Evolutionary conservation across 768 basidiomycete species (phyloP).

Genomic region (Epithele typhae): DNA sequence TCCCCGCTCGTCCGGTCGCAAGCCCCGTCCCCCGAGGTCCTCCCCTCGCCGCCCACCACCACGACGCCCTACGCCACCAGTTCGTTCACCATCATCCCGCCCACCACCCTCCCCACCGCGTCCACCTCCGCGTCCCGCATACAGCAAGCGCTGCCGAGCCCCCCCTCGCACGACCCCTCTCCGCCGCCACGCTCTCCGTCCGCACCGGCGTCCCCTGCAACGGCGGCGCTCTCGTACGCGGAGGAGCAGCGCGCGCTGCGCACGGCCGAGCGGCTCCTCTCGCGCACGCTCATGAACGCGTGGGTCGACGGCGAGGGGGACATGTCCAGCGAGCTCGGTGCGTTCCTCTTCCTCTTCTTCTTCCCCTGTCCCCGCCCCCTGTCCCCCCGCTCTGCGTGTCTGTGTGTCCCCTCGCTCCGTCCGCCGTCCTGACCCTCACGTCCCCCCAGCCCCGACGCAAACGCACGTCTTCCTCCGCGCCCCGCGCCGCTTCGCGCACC

Average conservation of each 20-base stretch:
- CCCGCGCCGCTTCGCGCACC: constrained; percentile 42
- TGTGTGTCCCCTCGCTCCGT: background rate
- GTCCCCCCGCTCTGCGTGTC: background rate
- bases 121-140: too few relatives aligned
- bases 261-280: constrained; percentile 30
- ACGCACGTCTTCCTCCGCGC: constrained; percentile 44
- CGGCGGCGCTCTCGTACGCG: constrained; percentile 15
- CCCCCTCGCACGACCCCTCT: background rate
- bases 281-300: constrained; percentile 41
- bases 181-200: background rate
- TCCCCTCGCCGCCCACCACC: constrained; percentile 5
- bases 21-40: constrained; percentile 9
- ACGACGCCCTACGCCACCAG: background rate
- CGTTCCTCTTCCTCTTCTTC: constrained; percentile 2
- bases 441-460: constrained; percentile 39
- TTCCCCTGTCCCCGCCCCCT: background rate
- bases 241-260: constrained; percentile 29
- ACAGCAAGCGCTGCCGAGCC: background rate
- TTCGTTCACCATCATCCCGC: too few relatives aligned
- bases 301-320: constrained; percentile 41
- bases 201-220: background rate
- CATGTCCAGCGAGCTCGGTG: constrained; percentile 39
- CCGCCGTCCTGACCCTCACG: background rate
- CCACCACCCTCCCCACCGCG: too few relatives aligned
- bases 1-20: constrained; percentile 8